Conservation (phyloP, 192 early-diverging fungal genomes). For the Chytriomyces sp. region DNA sequence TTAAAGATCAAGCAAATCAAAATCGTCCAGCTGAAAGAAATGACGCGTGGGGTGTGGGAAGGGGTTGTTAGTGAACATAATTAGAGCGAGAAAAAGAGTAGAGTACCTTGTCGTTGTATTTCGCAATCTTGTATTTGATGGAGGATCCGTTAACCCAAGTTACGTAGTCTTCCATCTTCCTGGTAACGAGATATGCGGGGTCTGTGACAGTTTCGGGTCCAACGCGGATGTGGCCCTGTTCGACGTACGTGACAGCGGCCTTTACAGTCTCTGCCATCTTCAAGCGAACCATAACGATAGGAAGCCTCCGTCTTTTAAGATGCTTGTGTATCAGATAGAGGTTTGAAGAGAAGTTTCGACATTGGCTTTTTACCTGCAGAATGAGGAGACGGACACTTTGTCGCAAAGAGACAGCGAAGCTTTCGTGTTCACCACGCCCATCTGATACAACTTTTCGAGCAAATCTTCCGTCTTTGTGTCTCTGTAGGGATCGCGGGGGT, state of each 20-base stretch:
- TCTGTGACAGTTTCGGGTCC: constrained; percentile 90
- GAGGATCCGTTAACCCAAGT: constrained; percentile 98
- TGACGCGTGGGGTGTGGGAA: neutral
- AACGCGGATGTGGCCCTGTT: constrained; percentile 94
- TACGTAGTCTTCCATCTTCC: constrained; percentile 95
- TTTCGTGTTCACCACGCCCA: constrained; percentile 81
- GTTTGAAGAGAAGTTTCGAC: neutral
- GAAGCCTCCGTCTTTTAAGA: constrained; percentile 69
- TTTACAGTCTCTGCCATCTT: constrained; percentile 95
- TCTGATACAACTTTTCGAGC: constrained; percentile 83
- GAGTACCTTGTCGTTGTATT: constrained; percentile 61
- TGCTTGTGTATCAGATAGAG: neutral
- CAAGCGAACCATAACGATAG: constrained; percentile 91
- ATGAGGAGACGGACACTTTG: constrained; percentile 83
- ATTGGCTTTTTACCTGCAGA: constrained; percentile 64
- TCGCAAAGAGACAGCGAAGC: constrained; percentile 78
- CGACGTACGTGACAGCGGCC: constrained; percentile 86
- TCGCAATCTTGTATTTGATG: constrained; percentile 96
- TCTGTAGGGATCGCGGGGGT: constrained; percentile 84
- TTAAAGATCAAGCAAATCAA: constrained; percentile 75
- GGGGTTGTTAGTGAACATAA: neutral
- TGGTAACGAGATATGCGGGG: constrained; percentile 83
- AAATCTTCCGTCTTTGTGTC: constrained; percentile 73
- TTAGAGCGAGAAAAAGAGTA: neutral
- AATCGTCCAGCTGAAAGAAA: constrained; percentile 76